Evolutionary conservation across 345 rosid genomes (phyloP).

Genomic region (Linum trigynum): DNA sequence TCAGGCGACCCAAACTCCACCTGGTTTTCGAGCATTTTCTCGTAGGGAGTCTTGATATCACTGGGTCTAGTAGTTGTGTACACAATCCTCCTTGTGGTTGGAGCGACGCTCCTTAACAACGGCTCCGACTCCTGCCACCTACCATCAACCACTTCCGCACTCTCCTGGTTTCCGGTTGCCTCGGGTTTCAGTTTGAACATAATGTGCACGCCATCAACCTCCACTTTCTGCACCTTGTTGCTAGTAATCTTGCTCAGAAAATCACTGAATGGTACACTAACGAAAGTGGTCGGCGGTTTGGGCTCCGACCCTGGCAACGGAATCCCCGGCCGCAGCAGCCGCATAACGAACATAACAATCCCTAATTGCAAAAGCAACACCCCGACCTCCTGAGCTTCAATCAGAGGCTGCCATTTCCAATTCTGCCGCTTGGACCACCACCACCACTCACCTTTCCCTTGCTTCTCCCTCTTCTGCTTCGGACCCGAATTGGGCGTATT

Average conservation of each 20-base stretch:
- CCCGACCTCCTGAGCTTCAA: constrained; percentile 68
- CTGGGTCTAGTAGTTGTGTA: constrained; percentile 71
- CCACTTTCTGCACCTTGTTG: constrained; percentile 76
- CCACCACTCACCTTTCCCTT: constrained; percentile 23
- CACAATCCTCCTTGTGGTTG: constrained; percentile 54
- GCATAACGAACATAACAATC: constrained; percentile 65
- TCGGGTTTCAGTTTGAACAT: constrained; percentile 69
- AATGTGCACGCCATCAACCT: constrained; percentile 75
- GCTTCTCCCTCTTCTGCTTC: constrained; percentile 46
- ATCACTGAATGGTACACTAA: constrained; percentile 80
- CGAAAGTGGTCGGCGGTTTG: constrained; percentile 41
- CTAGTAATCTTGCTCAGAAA: constrained; percentile 60
- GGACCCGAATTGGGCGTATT: constrained; percentile 29
- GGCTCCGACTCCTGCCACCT: constrained; percentile 56
- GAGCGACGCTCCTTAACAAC: constrained; percentile 42
- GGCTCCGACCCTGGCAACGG: constrained; percentile 86
- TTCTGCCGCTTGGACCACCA: constrained; percentile 67
- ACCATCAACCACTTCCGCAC: constrained; percentile 23
- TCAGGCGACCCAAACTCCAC: constrained; percentile 92
- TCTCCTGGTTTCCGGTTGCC: constrained; percentile 27
- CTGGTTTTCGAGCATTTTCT: constrained; percentile 82
- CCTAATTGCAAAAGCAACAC: constrained; percentile 76
- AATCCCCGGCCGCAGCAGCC: constrained; percentile 75
- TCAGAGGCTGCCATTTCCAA: constrained; percentile 75
- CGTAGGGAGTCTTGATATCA: constrained; percentile 89